Percentiles rank a stretch among this genome's conserved stretches.
These are phyloP conservation scores for Irineochytrium annulatum DNA, from an alignment of 192 early-diverging fungal genomes.

Conservation along the genomic window DNA sequence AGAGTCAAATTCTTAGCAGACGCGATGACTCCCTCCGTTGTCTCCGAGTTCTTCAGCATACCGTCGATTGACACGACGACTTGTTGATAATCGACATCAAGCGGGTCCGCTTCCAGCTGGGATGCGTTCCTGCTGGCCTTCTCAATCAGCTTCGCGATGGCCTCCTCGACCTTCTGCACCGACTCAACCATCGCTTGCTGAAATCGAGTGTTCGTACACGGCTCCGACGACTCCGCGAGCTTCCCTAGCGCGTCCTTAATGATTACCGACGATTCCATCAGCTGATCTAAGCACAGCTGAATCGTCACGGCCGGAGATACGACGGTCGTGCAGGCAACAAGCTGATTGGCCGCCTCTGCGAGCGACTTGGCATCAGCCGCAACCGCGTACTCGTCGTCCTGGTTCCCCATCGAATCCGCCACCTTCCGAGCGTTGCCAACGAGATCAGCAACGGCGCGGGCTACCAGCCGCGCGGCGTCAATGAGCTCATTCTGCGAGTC, in stretches of 20 bases:
- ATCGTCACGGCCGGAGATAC: slow-evolving; percentile 37
- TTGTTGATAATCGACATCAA: slow-evolving; percentile 43
- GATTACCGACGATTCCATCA: slow-evolving; percentile 40
- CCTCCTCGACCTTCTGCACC: slow-evolving; percentile 37
- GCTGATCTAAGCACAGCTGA: slow-evolving; percentile 45
- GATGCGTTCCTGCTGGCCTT: slow-evolving; percentile 31
- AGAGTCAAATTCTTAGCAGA: slow-evolving; percentile 46
- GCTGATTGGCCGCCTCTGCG: slow-evolving; percentile 28
- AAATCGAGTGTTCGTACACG: slow-evolving; percentile 20
- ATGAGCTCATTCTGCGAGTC: slow-evolving; percentile 42
- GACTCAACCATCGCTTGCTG: slow-evolving; percentile 33
- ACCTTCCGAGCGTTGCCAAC: slow-evolving; percentile 28
- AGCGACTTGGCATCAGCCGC: slow-evolving; percentile 29
- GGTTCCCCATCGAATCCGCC: slow-evolving; percentile 28
- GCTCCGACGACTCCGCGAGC: slow-evolving; percentile 16
- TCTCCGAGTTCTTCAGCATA: slow-evolving; percentile 32
- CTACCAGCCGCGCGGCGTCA: slow-evolving; percentile 39
- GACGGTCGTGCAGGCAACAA: slow-evolving; percentile 37
- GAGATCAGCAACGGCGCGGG: slow-evolving; percentile 33
- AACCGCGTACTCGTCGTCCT: slow-evolving; percentile 27
- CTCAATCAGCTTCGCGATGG: slow-evolving; percentile 44
- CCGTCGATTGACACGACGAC: slow-evolving; percentile 34
- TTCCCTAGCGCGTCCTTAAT: slow-evolving; percentile 33
- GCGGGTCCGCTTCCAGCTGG: slow-evolving; percentile 19
- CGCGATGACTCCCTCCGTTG: slow-evolving; percentile 40